Evolutionary conservation across 306 rosid genomes (phyloP).

Genomic region (Castanea sativa): DNA sequence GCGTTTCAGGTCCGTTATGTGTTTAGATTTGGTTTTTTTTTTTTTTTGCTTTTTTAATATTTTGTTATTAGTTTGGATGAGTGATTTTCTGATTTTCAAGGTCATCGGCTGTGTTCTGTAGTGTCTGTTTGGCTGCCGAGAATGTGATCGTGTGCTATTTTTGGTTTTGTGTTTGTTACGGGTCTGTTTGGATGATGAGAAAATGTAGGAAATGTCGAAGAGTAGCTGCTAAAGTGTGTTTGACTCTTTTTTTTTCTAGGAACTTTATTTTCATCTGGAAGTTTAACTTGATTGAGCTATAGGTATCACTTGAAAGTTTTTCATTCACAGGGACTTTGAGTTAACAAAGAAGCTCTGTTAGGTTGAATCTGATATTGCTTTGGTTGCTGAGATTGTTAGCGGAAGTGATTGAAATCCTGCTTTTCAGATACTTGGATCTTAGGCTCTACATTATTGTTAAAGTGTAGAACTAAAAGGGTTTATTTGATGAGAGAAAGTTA

Average conservation of each 20-base stretch:
- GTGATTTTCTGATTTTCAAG: background rate
- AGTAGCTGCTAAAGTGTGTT: background rate
- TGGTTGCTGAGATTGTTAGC: too few species aligned
- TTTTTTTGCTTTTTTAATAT: too few species aligned
- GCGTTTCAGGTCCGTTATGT: slow-evolving; percentile 53
- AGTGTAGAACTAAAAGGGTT: background rate
- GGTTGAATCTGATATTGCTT: too few species aligned
- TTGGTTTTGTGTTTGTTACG: background rate
- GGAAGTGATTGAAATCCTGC: background rate
- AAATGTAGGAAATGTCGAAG: background rate
- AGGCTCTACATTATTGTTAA: background rate
- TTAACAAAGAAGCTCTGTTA: too few species aligned
- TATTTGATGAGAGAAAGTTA: background rate
- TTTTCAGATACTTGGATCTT: background rate
- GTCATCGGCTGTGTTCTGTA: slow-evolving; percentile 9
- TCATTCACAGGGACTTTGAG: too few species aligned
- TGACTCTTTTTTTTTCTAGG: too few species aligned
- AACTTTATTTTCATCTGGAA: background rate
- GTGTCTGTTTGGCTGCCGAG: slow-evolving; percentile 14
- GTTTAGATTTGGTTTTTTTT: background rate
- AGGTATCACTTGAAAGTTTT: too few species aligned
- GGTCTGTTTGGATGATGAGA: background rate
- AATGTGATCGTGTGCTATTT: slow-evolving; percentile 15
- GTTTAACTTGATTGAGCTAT: background rate
- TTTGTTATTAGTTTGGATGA: too few species aligned